Evolutionary conservation across 805 yeast species (phyloP), one percentile per base, ranked within the genome.

Genomic region (Yamadazyma sp.): DNA sequence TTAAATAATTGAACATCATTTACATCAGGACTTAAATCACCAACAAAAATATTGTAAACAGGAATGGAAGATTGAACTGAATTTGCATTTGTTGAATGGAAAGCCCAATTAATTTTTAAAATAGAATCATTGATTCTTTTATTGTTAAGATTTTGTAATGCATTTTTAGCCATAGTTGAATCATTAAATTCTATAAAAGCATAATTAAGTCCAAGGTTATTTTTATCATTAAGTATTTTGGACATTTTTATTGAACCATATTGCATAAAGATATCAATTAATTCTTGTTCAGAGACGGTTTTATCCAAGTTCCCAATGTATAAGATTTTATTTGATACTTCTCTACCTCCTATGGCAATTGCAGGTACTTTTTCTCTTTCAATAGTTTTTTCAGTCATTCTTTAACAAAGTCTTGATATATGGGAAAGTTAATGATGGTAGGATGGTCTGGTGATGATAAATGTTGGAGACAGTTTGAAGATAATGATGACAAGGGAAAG

Each of bases 331-430:
- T 76, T 74, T 23, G 88, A 80, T 6, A 82, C 72, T 51, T 84
- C 91, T 49, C 95, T 76, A 21, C 95, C 95, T 35, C 95, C 95
- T 14, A 74, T 58, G 11, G 91, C 93, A 42, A 75, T 70, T n/a
- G 89, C 89, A 7, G 82, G 82, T n/a, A n/a, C n/a, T n/a, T n/a
- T n/a, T n/a, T n/a, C n/a, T n/a, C n/a, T n/a, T n/a, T n/a, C n/a
- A n/a, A n/a, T n/a, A n/a, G n/a, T n/a, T n/a, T n/a, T n/a, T n/a
- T n/a, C n/a, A n/a, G n/a, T n/a, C n/a, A n/a, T n/a, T n/a, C n/a
- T n/a, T n/a, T n/a, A n/a, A n/a, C n/a, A n/a, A n/a, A n/a, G n/a
- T n/a, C n/a, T n/a, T n/a, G n/a, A n/a, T n/a, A n/a, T n/a, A n/a
- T n/a, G n/a, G n/a, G n/a, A n/a, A n/a, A n/a, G n/a, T n/a, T n/a